Evolutionary conservation across 2,329 filamentous ascomycete genomes (phyloP).

Genomic region (Hypoxylon sp.): DNA sequence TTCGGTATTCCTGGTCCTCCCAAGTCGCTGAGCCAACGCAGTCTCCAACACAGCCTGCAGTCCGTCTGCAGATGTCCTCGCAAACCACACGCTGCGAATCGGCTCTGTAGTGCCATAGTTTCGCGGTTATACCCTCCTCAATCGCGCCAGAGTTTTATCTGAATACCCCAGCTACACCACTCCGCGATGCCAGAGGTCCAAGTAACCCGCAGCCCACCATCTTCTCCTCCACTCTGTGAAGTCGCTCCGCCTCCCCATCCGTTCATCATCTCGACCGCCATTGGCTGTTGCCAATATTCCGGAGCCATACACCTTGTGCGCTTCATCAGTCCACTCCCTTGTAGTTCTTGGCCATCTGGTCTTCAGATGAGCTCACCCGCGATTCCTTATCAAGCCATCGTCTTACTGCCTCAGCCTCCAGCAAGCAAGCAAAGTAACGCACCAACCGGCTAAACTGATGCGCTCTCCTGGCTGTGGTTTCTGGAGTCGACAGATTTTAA

Average conservation of each 20-base stretch:
- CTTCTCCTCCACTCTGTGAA: conserved; percentile 42
- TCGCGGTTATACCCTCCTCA: conserved; percentile 50
- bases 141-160: conserved; percentile 51
- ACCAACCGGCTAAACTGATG: conserved; percentile 40
- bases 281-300: conserved; percentile 43
- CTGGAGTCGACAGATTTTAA: conserved; percentile 27
- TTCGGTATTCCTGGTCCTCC: conserved; percentile 7
- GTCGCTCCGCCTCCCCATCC: conserved; percentile 44
- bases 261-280: conserved; percentile 29
- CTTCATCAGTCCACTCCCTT: conserved; percentile 31
- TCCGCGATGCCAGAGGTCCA: conserved; percentile 45
- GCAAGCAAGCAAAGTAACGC: conserved; percentile 37
- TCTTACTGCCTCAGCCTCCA: conserved; percentile 48
- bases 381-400: conserved; percentile 40
- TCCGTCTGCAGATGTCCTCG: conserved; percentile 15
- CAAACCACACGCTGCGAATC: conserved; percentile 25
- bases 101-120: conserved; percentile 33
- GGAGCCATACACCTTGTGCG: conserved; percentile 41
- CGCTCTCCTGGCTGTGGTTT: conserved; percentile 31
- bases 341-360: conserved; percentile 38
- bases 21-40: conserved; percentile 24
- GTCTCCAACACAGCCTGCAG: conserved; percentile 29
- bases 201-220: conserved; percentile 39
- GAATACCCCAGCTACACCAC: conserved; percentile 43
- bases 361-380: conserved; percentile 39